A percentile compares a stretch with the other conserved stretches of the same genome.
phyloP scores from a whole-genome alignment of 345 rosid genomes.

The Rhodamnia rubescens region DNA sequence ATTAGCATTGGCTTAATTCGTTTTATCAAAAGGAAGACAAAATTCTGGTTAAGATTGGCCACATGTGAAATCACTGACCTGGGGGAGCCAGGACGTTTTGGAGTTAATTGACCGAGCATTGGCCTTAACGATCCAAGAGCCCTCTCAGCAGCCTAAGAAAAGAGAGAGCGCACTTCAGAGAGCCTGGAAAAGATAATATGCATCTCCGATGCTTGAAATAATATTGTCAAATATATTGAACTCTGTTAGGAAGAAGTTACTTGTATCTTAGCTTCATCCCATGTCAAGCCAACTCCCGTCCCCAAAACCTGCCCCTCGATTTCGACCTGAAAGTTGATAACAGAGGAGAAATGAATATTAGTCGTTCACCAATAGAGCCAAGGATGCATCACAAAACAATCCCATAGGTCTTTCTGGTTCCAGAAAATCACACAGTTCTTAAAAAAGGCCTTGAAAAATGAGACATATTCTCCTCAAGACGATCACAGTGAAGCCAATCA shows the following conservation, averaged over 20 bases:
- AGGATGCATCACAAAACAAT: not conserved
- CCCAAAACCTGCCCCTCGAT: conserved; percentile 86
- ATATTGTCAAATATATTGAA: not conserved
- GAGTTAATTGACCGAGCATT: conserved; percentile 49
- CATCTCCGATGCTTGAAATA: not conserved
- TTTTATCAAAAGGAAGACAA: not conserved
- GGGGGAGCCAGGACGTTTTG: conserved; percentile 69
- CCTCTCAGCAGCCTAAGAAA: conserved; percentile 76
- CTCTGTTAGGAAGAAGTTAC: conserved; percentile 13
- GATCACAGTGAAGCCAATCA: not conserved
- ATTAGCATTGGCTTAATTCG: not conserved
- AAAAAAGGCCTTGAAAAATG: not conserved
- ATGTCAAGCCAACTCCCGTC: conserved; percentile 72
- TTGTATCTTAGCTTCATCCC: conserved; percentile 96
- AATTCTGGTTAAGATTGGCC: not conserved
- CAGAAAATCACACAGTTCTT: not conserved
- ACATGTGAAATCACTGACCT: conserved; percentile 38
- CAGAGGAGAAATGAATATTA: not conserved
- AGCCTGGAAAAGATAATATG: not conserved
- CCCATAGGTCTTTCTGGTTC: not conserved
- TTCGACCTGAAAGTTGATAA: conserved; percentile 52
- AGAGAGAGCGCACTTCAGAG: not conserved
- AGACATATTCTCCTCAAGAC: not conserved
- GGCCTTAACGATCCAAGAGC: conserved; percentile 63
- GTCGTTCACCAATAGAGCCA: not conserved